Evolutionary conservation across 2,329 filamentous ascomycete species (phyloP).

Genomic region (Cryphonectria carpinicola): DNA sequence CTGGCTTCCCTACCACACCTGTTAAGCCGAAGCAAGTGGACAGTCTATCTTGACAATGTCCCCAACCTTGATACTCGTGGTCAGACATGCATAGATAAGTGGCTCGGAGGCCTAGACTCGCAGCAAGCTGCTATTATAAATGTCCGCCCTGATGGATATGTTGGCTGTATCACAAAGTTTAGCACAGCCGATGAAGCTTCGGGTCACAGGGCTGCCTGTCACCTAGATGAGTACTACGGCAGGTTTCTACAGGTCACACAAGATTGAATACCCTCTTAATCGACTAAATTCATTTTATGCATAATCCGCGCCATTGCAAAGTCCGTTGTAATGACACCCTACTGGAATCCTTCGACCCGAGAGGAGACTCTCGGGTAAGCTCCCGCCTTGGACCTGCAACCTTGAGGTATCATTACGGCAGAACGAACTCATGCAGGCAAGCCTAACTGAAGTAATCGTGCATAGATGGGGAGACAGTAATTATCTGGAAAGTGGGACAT

Average conservation of each 20-base stretch:
- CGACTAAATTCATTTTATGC: not conserved
- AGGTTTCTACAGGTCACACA: slow-evolving; percentile 56
- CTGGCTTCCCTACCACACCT: slow-evolving; percentile 65
- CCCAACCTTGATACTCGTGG: slow-evolving; percentile 57
- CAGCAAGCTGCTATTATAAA: slow-evolving; percentile 67
- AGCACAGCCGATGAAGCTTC: slow-evolving; percentile 42
- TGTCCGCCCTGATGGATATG: slow-evolving; percentile 74
- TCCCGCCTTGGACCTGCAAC: no score
- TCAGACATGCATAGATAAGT: slow-evolving; percentile 66
- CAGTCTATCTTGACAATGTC: slow-evolving; percentile 71
- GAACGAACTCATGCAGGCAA: no score
- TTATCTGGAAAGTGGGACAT: no score
- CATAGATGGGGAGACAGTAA: no score
- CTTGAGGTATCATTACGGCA: no score
- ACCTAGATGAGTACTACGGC: slow-evolving; percentile 58
- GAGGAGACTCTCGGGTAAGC: no score
- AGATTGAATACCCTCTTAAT: not conserved
- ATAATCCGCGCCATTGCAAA: no score
- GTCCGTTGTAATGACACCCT: no score
- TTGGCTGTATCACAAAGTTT: slow-evolving; percentile 63
- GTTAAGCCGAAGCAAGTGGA: slow-evolving; percentile 69
- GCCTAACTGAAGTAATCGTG: no score
- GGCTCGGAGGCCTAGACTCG: slow-evolving; percentile 62
- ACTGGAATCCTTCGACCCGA: no score
- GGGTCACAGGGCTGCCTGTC: slow-evolving; percentile 49